Conservation (phyloP, 257 asterid species). For the Ilex asprella region DNA sequence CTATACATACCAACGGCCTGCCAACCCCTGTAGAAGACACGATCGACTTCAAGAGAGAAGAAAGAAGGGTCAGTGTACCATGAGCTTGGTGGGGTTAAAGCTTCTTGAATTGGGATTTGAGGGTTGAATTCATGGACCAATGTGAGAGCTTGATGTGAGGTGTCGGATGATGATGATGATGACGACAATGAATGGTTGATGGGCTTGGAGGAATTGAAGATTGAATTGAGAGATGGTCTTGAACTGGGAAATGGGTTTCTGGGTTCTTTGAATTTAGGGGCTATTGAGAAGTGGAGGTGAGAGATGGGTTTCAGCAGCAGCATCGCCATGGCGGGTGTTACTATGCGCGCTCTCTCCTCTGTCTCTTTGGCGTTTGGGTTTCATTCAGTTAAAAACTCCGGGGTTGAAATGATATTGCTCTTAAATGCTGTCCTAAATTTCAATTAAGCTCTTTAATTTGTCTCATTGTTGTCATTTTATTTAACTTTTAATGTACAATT, state of each 20-base stretch:
- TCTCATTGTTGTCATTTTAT: too few species aligned
- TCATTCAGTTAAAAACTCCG: too few species aligned
- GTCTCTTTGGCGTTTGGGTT: too few species aligned
- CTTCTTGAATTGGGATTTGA: conserved; percentile 58
- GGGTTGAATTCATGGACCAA: conserved; percentile 56
- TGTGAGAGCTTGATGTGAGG: conserved; percentile 9
- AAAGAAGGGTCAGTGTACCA: conserved; percentile 75
- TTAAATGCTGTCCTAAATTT: too few species aligned
- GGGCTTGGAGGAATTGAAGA: neutral
- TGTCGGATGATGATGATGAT: neutral
- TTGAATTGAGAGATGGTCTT: too few species aligned
- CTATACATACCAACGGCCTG: conserved; percentile 50
- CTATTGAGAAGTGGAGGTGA: neutral
- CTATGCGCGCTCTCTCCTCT: too few species aligned
- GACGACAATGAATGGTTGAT: neutral
- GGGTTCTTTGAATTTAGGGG: neutral
- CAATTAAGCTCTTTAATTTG: too few species aligned
- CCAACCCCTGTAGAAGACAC: conserved; percentile 66
- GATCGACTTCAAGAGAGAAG: conserved; percentile 51
- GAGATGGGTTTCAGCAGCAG: neutral
- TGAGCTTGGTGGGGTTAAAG: conserved; percentile 67
- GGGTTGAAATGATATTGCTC: too few species aligned
- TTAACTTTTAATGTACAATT: too few species aligned
- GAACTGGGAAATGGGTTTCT: neutral
- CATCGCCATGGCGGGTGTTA: neutral